These are phyloP conservation scores for Thalassiosira pacifica DNA, from an alignment of 352 stramenopile genomes.

Conservation along the genomic window DNA sequence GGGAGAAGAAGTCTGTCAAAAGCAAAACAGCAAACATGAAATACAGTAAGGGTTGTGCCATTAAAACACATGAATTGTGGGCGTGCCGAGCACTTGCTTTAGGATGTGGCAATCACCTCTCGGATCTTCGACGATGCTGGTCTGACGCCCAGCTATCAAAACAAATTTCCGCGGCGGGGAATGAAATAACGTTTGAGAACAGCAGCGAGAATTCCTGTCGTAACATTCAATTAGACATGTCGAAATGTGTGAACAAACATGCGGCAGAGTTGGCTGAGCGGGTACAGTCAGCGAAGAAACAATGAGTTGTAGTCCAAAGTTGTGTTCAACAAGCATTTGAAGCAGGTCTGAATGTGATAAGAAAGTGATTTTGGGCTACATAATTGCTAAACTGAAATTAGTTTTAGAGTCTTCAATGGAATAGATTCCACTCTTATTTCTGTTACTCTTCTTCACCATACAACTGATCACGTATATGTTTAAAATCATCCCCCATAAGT, in stretches of 20 bases:
- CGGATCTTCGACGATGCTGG: constrained; percentile 68
- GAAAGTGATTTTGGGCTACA: too few relatives aligned
- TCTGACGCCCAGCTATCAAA: too few relatives aligned
- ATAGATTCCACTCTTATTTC: too few relatives aligned
- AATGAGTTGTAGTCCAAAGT: constrained; percentile 3
- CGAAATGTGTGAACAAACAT: constrained; percentile 67
- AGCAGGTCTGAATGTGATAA: too few relatives aligned
- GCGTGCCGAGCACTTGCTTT: constrained; percentile 72
- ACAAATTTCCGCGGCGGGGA: too few relatives aligned
- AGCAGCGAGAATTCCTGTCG: constrained; percentile 53
- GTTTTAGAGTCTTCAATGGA: too few relatives aligned
- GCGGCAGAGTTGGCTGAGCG: constrained; percentile 53
- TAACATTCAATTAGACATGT: constrained; percentile 63
- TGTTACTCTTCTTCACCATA: constrained; percentile 72
- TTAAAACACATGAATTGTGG: constrained; percentile 78
- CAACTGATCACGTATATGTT: constrained; percentile 70
- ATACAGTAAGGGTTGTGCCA: constrained; percentile 57
- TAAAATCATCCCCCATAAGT: constrained; percentile 79
- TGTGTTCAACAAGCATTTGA: too few relatives aligned
- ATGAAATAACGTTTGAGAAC: constrained; percentile 1
- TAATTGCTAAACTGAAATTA: too few relatives aligned
- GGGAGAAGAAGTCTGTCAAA: not conserved
- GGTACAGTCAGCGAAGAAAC: constrained; percentile 29
- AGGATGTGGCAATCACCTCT: constrained; percentile 71
- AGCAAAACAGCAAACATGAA: constrained; percentile 4